phyloP scores from a whole-genome alignment of 2,329 filamentous ascomycete genomes.

The Neofusicoccum sp. region DNA sequence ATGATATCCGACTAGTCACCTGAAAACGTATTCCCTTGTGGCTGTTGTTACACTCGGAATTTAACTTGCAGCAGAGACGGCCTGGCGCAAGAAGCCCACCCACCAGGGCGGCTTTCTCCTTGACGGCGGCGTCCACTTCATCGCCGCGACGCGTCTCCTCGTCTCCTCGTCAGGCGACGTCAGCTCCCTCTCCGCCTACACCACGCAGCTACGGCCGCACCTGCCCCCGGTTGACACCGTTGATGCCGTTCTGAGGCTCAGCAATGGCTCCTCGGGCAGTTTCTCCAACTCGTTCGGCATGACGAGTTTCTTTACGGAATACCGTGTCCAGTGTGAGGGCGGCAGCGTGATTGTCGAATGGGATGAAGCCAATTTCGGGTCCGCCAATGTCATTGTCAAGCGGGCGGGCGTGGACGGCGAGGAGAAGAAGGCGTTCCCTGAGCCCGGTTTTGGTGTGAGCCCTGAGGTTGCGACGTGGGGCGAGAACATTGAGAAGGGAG shows the following conservation, averaged over 20 bases:
- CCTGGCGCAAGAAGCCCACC: constrained; percentile 66
- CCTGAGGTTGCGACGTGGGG: constrained; percentile 64
- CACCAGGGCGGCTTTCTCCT: constrained; percentile 76
- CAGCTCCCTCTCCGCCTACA: constrained; percentile 53
- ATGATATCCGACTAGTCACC: too few relatives aligned
- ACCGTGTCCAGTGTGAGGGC: constrained; percentile 57
- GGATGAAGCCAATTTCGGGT: constrained; percentile 32
- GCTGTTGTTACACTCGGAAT: not conserved
- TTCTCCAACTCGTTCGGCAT: constrained; percentile 60
- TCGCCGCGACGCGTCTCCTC: constrained; percentile 62
- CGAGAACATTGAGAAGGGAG: constrained; percentile 37
- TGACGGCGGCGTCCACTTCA: constrained; percentile 72
- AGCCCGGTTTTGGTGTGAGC: constrained; percentile 54
- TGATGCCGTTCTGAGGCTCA: constrained; percentile 50
- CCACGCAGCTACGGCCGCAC: constrained; percentile 53
- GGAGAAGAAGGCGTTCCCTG: constrained; percentile 39
- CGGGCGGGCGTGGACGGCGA: constrained; percentile 34
- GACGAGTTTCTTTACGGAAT: constrained; percentile 53
- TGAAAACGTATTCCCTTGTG: constrained; percentile 31
- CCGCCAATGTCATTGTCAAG: constrained; percentile 22
- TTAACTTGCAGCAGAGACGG: constrained; percentile 38
- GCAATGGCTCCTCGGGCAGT: constrained; percentile 56
- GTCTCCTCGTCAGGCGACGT: constrained; percentile 46
- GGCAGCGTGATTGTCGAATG: constrained; percentile 53
- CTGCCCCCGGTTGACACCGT: constrained; percentile 67